phyloP scores from a whole-genome alignment of 2,329 filamentous ascomycete species.

The Xylariaceae sp. region DNA sequence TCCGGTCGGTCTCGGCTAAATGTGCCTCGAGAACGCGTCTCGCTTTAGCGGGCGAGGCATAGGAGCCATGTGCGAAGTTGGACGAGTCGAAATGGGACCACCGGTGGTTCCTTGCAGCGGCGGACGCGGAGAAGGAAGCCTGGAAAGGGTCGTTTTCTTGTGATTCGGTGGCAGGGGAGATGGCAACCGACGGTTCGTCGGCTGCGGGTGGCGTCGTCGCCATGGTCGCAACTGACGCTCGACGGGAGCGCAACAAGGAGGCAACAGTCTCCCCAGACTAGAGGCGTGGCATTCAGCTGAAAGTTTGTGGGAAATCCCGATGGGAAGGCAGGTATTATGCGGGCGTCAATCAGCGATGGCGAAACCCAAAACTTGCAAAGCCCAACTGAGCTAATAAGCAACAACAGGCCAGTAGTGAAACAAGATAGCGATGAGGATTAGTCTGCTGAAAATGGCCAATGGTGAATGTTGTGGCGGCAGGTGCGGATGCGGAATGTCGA shows the following conservation, averaged over 20 bases:
- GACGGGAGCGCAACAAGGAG: conserved; percentile 22
- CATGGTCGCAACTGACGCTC: conserved; percentile 15
- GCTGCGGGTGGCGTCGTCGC: conserved; percentile 17
- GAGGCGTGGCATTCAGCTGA: conserved; percentile 29
- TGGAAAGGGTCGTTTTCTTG: conserved; percentile 57
- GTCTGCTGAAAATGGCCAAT: too few species aligned
- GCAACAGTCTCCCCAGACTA: conserved; percentile 28
- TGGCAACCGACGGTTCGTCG: conserved; percentile 29
- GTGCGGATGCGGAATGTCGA: conserved; percentile 8
- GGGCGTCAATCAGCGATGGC: background rate
- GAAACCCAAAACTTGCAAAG: background rate
- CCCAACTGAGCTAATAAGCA: background rate
- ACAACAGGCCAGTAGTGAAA: too few species aligned
- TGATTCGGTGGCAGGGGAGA: conserved; percentile 38
- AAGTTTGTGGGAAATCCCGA: conserved; percentile 16
- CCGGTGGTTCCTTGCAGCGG: conserved; percentile 55
- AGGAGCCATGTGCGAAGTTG: conserved; percentile 73
- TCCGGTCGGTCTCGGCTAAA: conserved; percentile 85
- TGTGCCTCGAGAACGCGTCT: conserved; percentile 89
- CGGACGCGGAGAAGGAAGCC: conserved; percentile 38
- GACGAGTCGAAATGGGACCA: conserved; percentile 83
- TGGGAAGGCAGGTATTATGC: background rate
- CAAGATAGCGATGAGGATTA: too few species aligned
- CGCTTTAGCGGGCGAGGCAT: conserved; percentile 77
- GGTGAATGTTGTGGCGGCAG: background rate